Evolutionary conservation across 208 protist genomes (phyloP).

Genomic region (Tetramitus jugosus): DNA sequence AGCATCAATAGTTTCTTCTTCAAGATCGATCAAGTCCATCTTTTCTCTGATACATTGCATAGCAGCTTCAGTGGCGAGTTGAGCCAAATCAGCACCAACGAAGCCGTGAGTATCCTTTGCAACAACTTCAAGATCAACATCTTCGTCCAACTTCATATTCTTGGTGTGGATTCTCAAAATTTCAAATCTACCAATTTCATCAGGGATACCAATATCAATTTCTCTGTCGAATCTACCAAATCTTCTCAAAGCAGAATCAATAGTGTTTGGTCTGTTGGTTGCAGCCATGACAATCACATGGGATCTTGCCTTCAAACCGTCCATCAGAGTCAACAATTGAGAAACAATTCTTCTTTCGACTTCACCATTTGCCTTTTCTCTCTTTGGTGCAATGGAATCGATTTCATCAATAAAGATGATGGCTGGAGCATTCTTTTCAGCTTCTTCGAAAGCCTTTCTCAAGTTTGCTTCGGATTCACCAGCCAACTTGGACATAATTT

Average conservation of each 20-base stretch:
- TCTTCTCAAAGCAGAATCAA: conserved; percentile 97
- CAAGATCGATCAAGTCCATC: conserved; percentile 98
- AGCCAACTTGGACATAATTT: conserved; percentile 99
- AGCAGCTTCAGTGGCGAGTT: conserved; percentile 98
- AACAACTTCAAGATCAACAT: conserved; percentile 94
- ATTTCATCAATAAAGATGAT: conserved; percentile 99
- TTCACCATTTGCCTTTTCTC: conserved; percentile 98
- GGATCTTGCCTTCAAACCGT: conserved; percentile 95
- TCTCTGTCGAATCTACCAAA: conserved; percentile 99
- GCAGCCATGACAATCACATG: conserved; percentile 99
- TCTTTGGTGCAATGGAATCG: conserved; percentile 99
- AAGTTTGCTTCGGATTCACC: conserved; percentile 99
- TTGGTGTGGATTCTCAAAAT: conserved; percentile 99
- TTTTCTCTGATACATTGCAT: conserved; percentile 99
- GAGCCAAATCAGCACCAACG: conserved; percentile 97
- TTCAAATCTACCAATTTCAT: conserved; percentile 96
- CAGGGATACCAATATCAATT: conserved; percentile 99
- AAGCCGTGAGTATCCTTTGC: conserved; percentile 96
- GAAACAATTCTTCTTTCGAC: conserved; percentile 99
- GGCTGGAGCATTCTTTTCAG: conserved; percentile 96
- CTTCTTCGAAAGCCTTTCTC: conserved; percentile 98
- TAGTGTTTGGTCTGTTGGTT: conserved; percentile 98
- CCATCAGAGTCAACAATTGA: conserved; percentile 99
- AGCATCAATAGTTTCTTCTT: conserved; percentile 97
- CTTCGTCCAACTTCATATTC: conserved; percentile 99